Conservation (phyloP, 1,284 basidiomycete species). For the Filobasidium uniguttulatum region DNA sequence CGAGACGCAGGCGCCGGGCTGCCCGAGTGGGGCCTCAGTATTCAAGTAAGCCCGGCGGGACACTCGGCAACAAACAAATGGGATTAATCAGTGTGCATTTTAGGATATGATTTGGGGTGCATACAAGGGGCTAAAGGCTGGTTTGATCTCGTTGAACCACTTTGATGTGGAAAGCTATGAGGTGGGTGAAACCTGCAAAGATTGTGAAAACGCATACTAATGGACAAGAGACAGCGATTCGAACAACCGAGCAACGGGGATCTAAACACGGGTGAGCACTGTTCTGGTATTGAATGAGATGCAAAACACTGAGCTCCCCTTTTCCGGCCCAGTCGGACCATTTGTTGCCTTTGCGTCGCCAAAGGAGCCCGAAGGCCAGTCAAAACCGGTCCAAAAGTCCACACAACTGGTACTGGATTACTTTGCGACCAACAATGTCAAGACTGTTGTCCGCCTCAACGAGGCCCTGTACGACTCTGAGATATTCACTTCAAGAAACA, state of each 20-base stretch:
- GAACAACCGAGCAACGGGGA: conserved; percentile 91
- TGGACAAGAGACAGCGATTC: conserved; percentile 27
- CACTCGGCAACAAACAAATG: neutral
- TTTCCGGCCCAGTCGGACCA: conserved; percentile 41
- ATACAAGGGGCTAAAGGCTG: conserved; percentile 82
- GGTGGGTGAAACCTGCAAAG: conserved; percentile 1
- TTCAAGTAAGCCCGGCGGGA: conserved; percentile 43
- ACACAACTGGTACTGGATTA: conserved; percentile 83
- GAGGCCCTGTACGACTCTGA: conserved; percentile 82
- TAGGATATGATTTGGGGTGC: conserved; percentile 84
- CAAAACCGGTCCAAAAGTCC: conserved; percentile 53
- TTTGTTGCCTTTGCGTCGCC: conserved; percentile 96
- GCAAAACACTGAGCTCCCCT: neutral
- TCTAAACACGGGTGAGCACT: conserved; percentile 63
- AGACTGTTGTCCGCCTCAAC: conserved; percentile 88
- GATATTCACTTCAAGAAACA: conserved; percentile 71
- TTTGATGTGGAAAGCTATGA: conserved; percentile 45
- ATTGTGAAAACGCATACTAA: neutral
- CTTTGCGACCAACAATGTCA: conserved; percentile 73
- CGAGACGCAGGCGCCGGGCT: conserved; percentile 87
- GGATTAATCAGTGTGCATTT: conserved; percentile 8
- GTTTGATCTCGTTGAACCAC: conserved; percentile 77
- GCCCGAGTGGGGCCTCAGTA: conserved; percentile 81
- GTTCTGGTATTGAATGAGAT: neutral
- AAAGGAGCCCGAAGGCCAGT: conserved; percentile 39